These are phyloP conservation scores for Solanum chmielewskii DNA, from an alignment of 257 asterid genomes.

Conservation along the genomic window DNA sequence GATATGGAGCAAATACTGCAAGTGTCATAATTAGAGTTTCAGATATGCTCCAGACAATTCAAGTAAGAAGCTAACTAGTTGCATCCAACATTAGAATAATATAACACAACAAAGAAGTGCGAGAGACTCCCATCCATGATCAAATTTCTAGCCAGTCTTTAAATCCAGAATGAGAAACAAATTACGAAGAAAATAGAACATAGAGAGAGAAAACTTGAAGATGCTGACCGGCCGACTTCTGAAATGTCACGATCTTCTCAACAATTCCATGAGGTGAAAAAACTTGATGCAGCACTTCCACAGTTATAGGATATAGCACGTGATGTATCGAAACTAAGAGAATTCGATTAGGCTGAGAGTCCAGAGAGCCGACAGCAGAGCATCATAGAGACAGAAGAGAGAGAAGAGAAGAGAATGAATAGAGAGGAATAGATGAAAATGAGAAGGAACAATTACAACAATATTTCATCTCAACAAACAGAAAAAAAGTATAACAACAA, in stretches of 20 bases:
- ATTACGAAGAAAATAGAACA: conserved; percentile 30
- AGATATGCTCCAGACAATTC: neutral
- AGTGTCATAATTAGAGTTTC: neutral
- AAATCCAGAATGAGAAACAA: conserved; percentile 7
- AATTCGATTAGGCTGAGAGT: conserved; percentile 97
- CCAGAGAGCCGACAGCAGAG: conserved; percentile 69
- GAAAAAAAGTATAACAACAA: neutral
- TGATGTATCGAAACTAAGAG: conserved; percentile 98
- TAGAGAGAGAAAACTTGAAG: conserved; percentile 47
- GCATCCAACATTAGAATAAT: neutral
- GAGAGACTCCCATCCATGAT: neutral
- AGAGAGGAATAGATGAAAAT: conserved; percentile 43
- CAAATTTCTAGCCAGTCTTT: neutral
- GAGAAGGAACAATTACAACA: conserved; percentile 8
- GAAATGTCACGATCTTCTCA: conserved; percentile 99
- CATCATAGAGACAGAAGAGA: conserved; percentile 67
- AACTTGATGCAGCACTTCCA: conserved; percentile 99
- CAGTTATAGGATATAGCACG: conserved; percentile 98
- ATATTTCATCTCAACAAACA: neutral
- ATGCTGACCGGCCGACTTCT: conserved; percentile 99
- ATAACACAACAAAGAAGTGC: neutral
- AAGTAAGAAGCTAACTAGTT: neutral
- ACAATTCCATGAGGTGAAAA: conserved; percentile 97
- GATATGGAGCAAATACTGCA: neutral
- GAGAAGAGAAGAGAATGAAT: conserved; percentile 77